Evolutionary conservation across 73 alveolate species (phyloP).

Genomic region (Tetrahymena borealis): DNA sequence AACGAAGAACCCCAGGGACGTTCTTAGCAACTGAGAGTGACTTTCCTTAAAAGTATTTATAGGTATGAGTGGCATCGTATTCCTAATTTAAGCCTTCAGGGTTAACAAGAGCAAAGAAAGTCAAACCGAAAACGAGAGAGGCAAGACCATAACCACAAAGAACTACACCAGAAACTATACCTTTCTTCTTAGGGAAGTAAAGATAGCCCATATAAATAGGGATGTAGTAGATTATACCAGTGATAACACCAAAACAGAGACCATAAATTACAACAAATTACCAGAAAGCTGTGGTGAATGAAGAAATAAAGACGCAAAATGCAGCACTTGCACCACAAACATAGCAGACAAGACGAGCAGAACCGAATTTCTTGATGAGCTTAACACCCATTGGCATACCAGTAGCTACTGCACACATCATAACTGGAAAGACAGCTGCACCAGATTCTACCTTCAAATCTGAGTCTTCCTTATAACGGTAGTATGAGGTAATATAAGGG

Average conservation of each 20-base stretch:
- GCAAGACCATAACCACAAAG: slow-evolving; percentile 39
- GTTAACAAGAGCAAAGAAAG: neutral
- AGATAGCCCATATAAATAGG: slow-evolving; percentile 50
- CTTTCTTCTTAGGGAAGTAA: slow-evolving; percentile 53
- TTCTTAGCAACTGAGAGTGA: neutral
- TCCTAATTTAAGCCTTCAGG: slow-evolving; percentile 4
- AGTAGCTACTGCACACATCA: neutral
- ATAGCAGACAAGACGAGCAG: neutral
- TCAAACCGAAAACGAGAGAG: slow-evolving; percentile 25
- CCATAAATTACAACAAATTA: slow-evolving; percentile 34
- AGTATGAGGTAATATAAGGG: neutral
- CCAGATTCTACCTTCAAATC: neutral
- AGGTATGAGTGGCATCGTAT: neutral
- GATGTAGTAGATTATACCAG: slow-evolving; percentile 42
- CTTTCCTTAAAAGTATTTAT: neutral
- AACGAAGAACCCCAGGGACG: neutral
- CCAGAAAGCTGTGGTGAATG: slow-evolving; percentile 17
- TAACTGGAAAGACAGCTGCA: neutral
- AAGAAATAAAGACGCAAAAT: slow-evolving; percentile 7
- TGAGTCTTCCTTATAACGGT: neutral
- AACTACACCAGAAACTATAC: slow-evolving; percentile 32
- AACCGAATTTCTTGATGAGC: neutral
- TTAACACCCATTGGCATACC: neutral
- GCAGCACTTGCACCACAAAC: slow-evolving; percentile 13
- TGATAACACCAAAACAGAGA: slow-evolving; percentile 26